Conservation (phyloP, 2,329 filamentous ascomycete species). For the Alternaria infectoria region DNA sequence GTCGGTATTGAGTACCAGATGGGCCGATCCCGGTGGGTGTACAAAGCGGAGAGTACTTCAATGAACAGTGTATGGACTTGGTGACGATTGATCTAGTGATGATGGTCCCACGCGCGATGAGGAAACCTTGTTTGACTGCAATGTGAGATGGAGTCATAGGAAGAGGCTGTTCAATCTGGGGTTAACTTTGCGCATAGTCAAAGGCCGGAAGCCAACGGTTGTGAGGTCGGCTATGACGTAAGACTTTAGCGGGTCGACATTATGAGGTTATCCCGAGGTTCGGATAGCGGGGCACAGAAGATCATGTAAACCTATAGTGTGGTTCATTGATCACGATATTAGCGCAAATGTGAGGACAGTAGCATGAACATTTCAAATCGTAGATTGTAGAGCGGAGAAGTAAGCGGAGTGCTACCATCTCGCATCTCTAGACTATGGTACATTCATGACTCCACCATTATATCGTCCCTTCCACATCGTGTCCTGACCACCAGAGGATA, state of each 20-base stretch:
- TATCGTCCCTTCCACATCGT: conserved; percentile 24
- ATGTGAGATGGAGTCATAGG: background rate
- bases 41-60: background rate
- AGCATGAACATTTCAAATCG: conserved; percentile 18
- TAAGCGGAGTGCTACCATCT: conserved; percentile 39
- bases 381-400: conserved; percentile 39
- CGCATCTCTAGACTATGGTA: conserved; percentile 38
- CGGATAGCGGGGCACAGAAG: background rate
- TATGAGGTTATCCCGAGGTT: conserved; percentile 12
- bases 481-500: conserved; percentile 26
- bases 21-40: background rate
- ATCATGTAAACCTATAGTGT: background rate
- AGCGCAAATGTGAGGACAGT: background rate
- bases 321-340: background rate
- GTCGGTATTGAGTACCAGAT: background rate
- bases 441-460: conserved; percentile 29
- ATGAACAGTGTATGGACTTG: background rate
- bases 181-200: no score
- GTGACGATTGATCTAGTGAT: background rate
- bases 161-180: background rate
- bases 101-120: background rate
- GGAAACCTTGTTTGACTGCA: background rate
- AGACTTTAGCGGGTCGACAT: background rate
- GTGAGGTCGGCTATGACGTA: conserved; percentile 14
- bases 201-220: conserved; percentile 1